Base-by-base conservation (phyloP, 2,329 filamentous ascomycete species). In the Grosmannia clavigera region DNA sequence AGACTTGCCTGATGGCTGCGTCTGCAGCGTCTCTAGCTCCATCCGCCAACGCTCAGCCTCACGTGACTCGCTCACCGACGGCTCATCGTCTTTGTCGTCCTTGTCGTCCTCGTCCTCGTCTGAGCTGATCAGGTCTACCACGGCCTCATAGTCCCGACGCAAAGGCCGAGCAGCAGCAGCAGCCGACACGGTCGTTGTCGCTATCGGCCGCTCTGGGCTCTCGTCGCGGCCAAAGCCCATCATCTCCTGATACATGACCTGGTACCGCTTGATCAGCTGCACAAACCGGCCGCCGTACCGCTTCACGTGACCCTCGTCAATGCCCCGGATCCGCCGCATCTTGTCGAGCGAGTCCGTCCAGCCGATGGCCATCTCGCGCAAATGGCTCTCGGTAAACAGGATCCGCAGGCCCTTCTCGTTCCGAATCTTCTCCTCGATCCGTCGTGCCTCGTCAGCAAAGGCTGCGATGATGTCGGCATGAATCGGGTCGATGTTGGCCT, bases 311-410 rank as follows among this genome's bases (percentile, higher is more conserved):
- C 83, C 81, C 1, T 69, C 64, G 59, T 86, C 79, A 61, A 92
- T 85, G 11, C 79, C 81, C 0, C 78, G 78, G 56, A 92, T 87
- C 10, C 71, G 70, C 38, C 72, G 74, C 83, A 94, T 87, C 61
- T 83, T 75, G 19, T 81, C 78, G 11, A 82, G 67, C 10, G 76
- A 82, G 9, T 75, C 77, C 0, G 87, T 88, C 76, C 87, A 87
- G 40, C 77, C 72, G 57, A 90, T 82, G 14, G 82, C 85, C 86
- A 94, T 92, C 65, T 86, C 81, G 43, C 85, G 82, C 57, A 91
- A 78, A 16, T 89, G 78, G 27, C 77, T 78, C 62, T 90, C 85
- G 0, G 83, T 84, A 68, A 94, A 94, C 0, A 86, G 74, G 4
- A 80, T 78, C 10, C 81, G 78, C 38, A 87, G 71, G 5, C 76